Base-by-base conservation (phyloP, 148 eudicot species). In the Vaccinium macrocarpon region DNA sequence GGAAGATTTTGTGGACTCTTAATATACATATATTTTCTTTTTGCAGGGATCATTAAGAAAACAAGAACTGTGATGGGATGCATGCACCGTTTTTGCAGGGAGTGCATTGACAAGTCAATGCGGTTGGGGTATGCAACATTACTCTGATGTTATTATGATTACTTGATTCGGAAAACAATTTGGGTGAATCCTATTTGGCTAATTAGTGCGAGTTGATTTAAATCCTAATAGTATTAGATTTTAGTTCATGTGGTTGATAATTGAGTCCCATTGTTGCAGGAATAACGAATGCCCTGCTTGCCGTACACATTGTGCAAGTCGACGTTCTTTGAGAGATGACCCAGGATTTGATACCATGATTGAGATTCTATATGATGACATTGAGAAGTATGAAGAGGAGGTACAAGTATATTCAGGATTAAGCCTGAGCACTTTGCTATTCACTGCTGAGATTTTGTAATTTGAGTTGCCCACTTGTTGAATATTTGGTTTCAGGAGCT, bases 101-200 rank as follows among this genome's bases (percentile, higher is more conserved):
- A 97, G 81, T 97, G 99, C 89, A 97, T 97, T 73, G 99, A 97
- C 93, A 97, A 97, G 88, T 95, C 99, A 48, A 97, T 97, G 99
- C 94, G 99, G 80, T 82, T 97, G 85, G 99, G 99, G 99, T 97
- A 94, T 86, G 82, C 14, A 48, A 57, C 62, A 23, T 23, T 23
- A 77, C 62, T 79, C 14, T 68, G 74, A 80, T 32, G 52, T 72
- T 27, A 81, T 78, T 75, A 52, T 32, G 64, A 42, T 88, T 66
- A 7, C 32, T 46, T 82, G 83, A 82, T 53, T 82, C 51, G 32
- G 50, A 23, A 82, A 62, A 50, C 48, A 32, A 19, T 53, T 23
- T 72, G 15, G 48, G 21, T 29, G 48, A 2, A 2, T 78, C 9
- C 13, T 59, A 8, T 29, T 53, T 6, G 61, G 81, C 7, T 56